A percentile compares a stretch with the other conserved stretches of the same genome.
Evolutionary conservation across 2,329 filamentous ascomycete genomes (phyloP).

Genomic region (Saccharata proteae): DNA sequence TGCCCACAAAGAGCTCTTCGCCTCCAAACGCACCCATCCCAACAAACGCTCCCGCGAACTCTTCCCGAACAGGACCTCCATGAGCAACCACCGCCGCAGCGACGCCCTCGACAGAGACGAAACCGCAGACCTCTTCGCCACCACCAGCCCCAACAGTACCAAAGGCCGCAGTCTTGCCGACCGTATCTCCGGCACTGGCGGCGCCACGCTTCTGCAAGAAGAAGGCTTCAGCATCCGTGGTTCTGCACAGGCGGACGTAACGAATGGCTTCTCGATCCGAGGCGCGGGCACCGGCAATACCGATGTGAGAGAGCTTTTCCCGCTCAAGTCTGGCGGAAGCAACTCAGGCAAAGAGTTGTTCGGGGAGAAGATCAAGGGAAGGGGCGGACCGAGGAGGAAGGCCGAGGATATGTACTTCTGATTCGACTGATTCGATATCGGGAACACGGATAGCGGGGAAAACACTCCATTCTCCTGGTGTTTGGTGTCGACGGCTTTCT

Average conservation of each 20-base stretch:
- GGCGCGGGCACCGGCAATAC: conserved; percentile 7
- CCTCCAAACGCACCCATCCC: conserved; percentile 11
- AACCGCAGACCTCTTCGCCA: conserved; percentile 11
- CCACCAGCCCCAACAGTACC: neutral
- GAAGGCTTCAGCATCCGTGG: conserved; percentile 11
- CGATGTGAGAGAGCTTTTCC: conserved; percentile 9
- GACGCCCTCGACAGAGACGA: conserved; percentile 27
- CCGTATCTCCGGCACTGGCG: conserved; percentile 2
- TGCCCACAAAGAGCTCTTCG: conserved; percentile 11
- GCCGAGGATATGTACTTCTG: conserved; percentile 16
- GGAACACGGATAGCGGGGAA: no score
- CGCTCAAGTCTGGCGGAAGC: conserved; percentile 9
- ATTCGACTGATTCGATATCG: conserved; percentile 1
- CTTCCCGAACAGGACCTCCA: conserved; percentile 24
- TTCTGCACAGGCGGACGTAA: conserved; percentile 3
- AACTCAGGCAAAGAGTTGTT: conserved; percentile 20
- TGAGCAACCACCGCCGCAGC: conserved; percentile 31
- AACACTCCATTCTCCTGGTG: neutral
- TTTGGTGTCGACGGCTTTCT: neutral
- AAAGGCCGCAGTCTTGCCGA: neutral
- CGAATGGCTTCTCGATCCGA: conserved; percentile 17
- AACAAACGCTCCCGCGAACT: conserved; percentile 16
- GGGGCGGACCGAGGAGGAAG: conserved; percentile 16
- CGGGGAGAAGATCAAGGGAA: conserved; percentile 18
- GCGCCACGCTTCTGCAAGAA: neutral